These are phyloP conservation scores for Lolium multiflorum DNA, from an alignment of 176 grass and related monocot species.

Conservation along the genomic window DNA sequence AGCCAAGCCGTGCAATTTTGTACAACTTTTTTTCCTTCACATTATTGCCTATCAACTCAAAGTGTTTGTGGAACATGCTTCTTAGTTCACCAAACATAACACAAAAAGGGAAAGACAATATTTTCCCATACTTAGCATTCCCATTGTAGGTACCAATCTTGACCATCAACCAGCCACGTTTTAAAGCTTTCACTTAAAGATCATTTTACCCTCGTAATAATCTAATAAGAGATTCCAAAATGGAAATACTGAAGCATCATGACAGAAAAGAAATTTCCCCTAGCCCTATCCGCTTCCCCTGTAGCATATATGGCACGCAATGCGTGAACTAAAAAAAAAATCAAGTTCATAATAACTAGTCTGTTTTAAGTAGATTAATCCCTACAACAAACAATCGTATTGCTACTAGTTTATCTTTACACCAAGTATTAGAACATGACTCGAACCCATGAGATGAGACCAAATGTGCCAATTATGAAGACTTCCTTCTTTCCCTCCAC, in stretches of 20 bases:
- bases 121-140: neutral
- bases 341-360: neutral
- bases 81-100: neutral
- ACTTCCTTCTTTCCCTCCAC: neutral
- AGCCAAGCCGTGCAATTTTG: neutral
- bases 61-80: neutral
- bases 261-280: too few relatives aligned
- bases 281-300: too few relatives aligned
- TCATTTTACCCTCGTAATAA: too few relatives aligned
- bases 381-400: neutral
- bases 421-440: neutral
- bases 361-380: neutral
- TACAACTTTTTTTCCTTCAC: neutral
- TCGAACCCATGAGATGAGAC: neutral
- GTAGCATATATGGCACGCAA: neutral
- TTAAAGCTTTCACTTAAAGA: neutral
- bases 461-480: neutral
- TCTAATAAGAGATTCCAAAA: too few relatives aligned
- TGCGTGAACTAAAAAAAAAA: neutral
- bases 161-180: neutral
- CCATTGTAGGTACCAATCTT: neutral
- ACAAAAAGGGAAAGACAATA: neutral
- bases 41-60: neutral
- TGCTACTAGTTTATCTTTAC: neutral
- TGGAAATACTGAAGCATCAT: too few relatives aligned